phyloP scores from a whole-genome alignment of 2,329 filamentous ascomycete species.

The Fusarium fracticaudum region DNA sequence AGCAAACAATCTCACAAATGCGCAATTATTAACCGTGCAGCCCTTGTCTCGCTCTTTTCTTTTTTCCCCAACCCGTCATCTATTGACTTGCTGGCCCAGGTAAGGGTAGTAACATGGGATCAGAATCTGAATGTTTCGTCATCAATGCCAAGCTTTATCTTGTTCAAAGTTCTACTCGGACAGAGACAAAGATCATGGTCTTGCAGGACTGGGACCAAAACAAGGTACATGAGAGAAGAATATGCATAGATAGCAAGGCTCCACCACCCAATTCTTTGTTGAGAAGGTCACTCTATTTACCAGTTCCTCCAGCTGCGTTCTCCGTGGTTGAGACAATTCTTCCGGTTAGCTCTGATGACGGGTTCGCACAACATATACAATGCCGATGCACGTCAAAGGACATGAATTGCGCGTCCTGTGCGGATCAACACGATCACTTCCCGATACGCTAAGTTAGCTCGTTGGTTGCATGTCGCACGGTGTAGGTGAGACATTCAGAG shows the following conservation, averaged over 20 bases:
- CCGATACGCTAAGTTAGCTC: conserved; percentile 25
- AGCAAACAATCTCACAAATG: conserved; percentile 1
- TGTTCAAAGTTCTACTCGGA: not conserved
- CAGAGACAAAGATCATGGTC: not conserved
- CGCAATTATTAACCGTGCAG: not conserved
- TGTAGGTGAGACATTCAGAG: conserved; percentile 8
- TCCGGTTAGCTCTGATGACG: conserved; percentile 17
- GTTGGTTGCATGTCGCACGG: conserved; percentile 6
- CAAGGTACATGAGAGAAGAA: conserved; percentile 4
- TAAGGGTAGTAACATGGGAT: not conserved
- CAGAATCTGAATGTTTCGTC: conserved; percentile 1
- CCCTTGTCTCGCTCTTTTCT: not conserved
- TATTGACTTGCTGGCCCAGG: not conserved
- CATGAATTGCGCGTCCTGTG: conserved; percentile 35
- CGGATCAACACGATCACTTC: conserved; percentile 23
- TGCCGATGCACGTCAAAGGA: conserved; percentile 28
- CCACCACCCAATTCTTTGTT: conserved; percentile 25
- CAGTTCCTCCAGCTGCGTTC: not conserved
- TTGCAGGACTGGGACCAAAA: not conserved
- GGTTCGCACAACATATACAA: conserved; percentile 18
- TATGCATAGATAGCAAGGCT: not conserved
- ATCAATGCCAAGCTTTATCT: conserved; percentile 23
- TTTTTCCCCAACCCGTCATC: not conserved
- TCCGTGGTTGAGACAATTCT: not conserved
- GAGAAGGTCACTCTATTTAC: not conserved